Percentiles rank a stretch among this genome's conserved stretches.
phyloP scores from a whole-genome alignment of 2,329 filamentous ascomycete species.

The Microthyrium microscopicum region DNA sequence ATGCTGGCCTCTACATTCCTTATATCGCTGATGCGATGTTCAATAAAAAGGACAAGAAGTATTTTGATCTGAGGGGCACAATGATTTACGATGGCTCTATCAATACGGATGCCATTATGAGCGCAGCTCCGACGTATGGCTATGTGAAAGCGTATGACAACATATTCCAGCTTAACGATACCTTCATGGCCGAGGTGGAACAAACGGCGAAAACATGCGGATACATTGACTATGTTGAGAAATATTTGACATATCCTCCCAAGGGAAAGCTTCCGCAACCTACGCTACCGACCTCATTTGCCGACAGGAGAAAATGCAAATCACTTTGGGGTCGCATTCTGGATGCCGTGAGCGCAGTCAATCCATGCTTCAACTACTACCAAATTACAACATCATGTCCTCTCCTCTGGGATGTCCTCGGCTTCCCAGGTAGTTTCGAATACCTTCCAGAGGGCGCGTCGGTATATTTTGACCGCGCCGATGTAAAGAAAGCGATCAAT shows the following conservation, averaged over 20 bases:
- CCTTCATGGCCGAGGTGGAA: conserved; percentile 36
- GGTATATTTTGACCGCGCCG: conserved; percentile 54
- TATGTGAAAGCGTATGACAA: conserved; percentile 45
- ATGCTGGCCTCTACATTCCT: conserved; percentile 46
- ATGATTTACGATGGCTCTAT: conserved; percentile 46
- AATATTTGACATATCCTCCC: conserved; percentile 53
- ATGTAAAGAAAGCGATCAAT: conserved; percentile 54
- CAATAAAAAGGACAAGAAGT: conserved; percentile 45
- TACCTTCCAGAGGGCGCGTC: conserved; percentile 46
- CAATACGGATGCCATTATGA: conserved; percentile 1
- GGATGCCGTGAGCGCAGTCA: conserved; percentile 37
- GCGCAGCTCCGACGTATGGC: conserved; percentile 31
- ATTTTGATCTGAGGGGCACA: conserved; percentile 52
- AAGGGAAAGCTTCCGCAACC: conserved; percentile 43
- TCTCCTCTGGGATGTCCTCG: conserved; percentile 49
- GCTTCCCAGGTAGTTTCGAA: conserved; percentile 45
- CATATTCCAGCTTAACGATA: conserved; percentile 48
- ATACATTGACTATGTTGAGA: conserved; percentile 41
- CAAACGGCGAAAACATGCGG: conserved; percentile 40
- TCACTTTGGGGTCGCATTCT: conserved; percentile 40
- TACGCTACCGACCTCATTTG: conserved; percentile 27
- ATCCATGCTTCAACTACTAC: conserved; percentile 71
- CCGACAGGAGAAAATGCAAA: conserved; percentile 21
- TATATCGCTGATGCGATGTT: conserved; percentile 62
- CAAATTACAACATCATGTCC: conserved; percentile 59